Conservation (phyloP, 176 grass and related monocot species). For the Microstegium vimineum region DNA sequence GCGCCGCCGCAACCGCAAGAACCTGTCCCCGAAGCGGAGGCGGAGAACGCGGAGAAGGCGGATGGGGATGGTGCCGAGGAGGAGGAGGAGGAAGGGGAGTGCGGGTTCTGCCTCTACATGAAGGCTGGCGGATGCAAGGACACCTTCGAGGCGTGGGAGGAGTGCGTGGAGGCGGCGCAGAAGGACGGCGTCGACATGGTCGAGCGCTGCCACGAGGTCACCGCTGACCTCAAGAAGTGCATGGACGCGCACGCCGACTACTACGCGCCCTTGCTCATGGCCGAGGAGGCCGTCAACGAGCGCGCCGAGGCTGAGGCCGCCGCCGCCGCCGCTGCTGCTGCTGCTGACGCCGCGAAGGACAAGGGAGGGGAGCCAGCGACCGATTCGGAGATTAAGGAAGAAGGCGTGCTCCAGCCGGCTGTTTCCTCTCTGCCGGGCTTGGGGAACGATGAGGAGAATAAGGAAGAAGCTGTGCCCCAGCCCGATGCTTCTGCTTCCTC, state of each 20-base stretch:
- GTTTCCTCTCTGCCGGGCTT: not conserved
- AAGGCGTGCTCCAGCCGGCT: not conserved
- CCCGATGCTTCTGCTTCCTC: too few relatives aligned
- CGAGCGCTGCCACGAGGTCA: constrained; percentile 57
- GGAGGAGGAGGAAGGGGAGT: constrained; percentile 69
- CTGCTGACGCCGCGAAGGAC: not conserved
- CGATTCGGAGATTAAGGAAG: not conserved
- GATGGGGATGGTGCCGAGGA: not conserved
- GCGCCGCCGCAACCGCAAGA: constrained; percentile 1
- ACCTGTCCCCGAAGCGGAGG: not conserved
- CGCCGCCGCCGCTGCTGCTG: too few relatives aligned
- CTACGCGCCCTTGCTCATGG: constrained; percentile 57
- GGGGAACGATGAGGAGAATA: too few relatives aligned
- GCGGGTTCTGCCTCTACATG: constrained; percentile 94
- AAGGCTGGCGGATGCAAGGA: constrained; percentile 85
- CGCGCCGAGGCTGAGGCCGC: not conserved
- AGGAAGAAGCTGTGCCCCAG: too few relatives aligned
- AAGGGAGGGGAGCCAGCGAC: constrained; percentile 1
- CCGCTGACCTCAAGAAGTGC: constrained; percentile 66
- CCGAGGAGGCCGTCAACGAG: constrained; percentile 42
- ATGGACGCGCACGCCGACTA: constrained; percentile 85
- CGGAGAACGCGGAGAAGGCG: not conserved
- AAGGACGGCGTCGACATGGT: constrained; percentile 57
- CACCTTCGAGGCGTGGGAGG: constrained; percentile 65
- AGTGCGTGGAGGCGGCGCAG: constrained; percentile 63